Evolutionary conservation across 2,329 filamentous ascomycete genomes (phyloP).

Genomic region (Botrytis deweyae): DNA sequence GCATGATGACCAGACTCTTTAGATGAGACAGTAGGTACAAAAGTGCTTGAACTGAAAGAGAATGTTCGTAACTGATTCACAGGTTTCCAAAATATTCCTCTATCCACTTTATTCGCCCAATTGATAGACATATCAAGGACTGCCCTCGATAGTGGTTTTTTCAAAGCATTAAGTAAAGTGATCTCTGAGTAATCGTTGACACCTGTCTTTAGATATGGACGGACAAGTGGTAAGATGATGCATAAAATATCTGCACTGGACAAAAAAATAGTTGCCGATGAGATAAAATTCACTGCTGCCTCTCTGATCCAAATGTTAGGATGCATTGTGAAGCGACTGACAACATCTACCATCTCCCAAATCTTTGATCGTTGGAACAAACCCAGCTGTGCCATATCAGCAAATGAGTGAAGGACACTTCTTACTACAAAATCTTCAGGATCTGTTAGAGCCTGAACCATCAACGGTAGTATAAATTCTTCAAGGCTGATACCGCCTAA

Average conservation of each 20-base stretch:
- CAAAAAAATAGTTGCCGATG: conserved; percentile 71
- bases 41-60: conserved; percentile 58
- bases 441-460: conserved; percentile 92
- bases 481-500: conserved; percentile 86
- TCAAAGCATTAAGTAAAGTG: conserved; percentile 75
- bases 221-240: conserved; percentile 76
- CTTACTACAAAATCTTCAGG: conserved; percentile 93
- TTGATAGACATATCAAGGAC: conserved; percentile 82
- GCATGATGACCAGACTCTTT: conserved; percentile 57
- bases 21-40: conserved; percentile 53
- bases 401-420: conserved; percentile 81
- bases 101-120: conserved; percentile 82
- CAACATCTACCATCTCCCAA: conserved; percentile 84
- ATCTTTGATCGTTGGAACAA: conserved; percentile 80
- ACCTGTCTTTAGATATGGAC: conserved; percentile 75
- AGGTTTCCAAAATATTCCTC: conserved; percentile 83
- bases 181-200: conserved; percentile 70
- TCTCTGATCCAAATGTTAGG: conserved; percentile 95
- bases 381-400: conserved; percentile 83
- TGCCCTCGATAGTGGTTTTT: conserved; percentile 73
- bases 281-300: conserved; percentile 79
- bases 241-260: conserved; percentile 80
- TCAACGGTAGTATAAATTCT: conserved; percentile 91
- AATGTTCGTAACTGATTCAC: conserved; percentile 69
- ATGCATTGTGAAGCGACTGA: conserved; percentile 84